Evolutionary conservation across 2,329 filamentous ascomycete genomes (phyloP).

Genomic region (Exophiala viscosa): DNA sequence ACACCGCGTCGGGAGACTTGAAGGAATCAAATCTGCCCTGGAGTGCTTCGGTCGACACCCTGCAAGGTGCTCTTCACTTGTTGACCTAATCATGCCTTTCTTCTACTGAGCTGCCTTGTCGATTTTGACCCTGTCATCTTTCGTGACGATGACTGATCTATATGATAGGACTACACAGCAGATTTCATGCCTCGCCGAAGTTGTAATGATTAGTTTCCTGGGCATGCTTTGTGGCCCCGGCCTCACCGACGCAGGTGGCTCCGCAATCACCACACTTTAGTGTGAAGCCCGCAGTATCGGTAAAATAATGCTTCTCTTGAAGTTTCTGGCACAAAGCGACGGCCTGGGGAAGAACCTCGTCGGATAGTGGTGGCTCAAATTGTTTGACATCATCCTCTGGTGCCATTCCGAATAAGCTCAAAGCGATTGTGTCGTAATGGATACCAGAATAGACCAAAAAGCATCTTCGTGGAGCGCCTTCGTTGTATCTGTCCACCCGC

Average conservation of each 20-base stretch:
- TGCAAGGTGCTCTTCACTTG: no score
- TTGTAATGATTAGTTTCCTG: conserved; percentile 46
- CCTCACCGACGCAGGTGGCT: conserved; percentile 42
- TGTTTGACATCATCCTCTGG: conserved; percentile 78
- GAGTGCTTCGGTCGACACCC: no score
- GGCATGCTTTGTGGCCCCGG: conserved; percentile 46
- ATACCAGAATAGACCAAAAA: conserved; percentile 81
- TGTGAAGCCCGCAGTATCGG: conserved; percentile 75
- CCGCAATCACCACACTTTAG: conserved; percentile 68
- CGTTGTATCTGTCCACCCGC: conserved; percentile 72
- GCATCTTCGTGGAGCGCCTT: conserved; percentile 64
- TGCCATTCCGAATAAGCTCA: conserved; percentile 61
- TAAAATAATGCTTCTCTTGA: conserved; percentile 74
- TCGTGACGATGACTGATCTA: not conserved
- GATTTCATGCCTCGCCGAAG: conserved; percentile 44
- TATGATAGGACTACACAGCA: not conserved
- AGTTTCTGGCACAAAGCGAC: conserved; percentile 63
- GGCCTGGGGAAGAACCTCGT: conserved; percentile 56
- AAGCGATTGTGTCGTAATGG: conserved; percentile 85
- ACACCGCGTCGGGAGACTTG: no score
- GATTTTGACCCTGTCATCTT: not conserved
- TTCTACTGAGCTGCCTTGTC: no score
- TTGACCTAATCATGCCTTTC: no score
- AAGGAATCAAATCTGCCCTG: no score
- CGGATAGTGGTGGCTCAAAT: conserved; percentile 57